Conservation (phyloP, 495 filamentous ascomycete species). For the Daldinia loculata region DNA sequence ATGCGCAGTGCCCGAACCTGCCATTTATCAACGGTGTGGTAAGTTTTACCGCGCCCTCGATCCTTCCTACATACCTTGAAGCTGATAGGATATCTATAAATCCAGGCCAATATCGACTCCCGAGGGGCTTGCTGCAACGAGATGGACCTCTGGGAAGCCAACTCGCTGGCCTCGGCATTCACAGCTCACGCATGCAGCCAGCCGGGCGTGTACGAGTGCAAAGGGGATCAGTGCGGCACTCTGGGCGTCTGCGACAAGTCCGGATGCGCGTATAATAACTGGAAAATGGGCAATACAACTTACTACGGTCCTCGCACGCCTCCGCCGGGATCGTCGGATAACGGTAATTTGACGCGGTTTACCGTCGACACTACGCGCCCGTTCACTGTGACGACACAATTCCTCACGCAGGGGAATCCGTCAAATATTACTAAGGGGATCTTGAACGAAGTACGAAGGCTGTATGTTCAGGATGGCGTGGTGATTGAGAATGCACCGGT, state of each 20-base stretch:
- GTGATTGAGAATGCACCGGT: conserved; percentile 62
- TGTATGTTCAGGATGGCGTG: conserved; percentile 70
- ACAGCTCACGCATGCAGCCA: conserved; percentile 72
- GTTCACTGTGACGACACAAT: conserved; percentile 76
- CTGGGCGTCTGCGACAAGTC: conserved; percentile 47
- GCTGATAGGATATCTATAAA: conserved; percentile 3
- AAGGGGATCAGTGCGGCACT: conserved; percentile 62
- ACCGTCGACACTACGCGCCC: conserved; percentile 66
- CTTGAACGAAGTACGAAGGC: conserved; percentile 66
- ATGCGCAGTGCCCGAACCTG: conserved; percentile 72
- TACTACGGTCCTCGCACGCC: conserved; percentile 60
- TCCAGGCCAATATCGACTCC: conserved; percentile 62
- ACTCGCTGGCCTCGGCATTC: conserved; percentile 64
- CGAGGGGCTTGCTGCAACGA: conserved; percentile 75
- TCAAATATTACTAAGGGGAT: conserved; percentile 47
- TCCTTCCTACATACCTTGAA: background rate
- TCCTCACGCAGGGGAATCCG: conserved; percentile 56
- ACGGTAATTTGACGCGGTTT: conserved; percentile 22
- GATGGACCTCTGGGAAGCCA: conserved; percentile 79
- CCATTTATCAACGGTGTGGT: conserved; percentile 75
- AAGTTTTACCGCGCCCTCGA: conserved; percentile 14
- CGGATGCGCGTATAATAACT: conserved; percentile 50
- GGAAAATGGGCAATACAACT: conserved; percentile 56
- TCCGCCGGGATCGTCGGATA: background rate
- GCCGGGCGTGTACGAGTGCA: conserved; percentile 60